Evolutionary conservation across 1,139 yeast genomes (phyloP), one percentile per base, ranked within the genome.

Genomic region (Hyphopichia burtonii): DNA sequence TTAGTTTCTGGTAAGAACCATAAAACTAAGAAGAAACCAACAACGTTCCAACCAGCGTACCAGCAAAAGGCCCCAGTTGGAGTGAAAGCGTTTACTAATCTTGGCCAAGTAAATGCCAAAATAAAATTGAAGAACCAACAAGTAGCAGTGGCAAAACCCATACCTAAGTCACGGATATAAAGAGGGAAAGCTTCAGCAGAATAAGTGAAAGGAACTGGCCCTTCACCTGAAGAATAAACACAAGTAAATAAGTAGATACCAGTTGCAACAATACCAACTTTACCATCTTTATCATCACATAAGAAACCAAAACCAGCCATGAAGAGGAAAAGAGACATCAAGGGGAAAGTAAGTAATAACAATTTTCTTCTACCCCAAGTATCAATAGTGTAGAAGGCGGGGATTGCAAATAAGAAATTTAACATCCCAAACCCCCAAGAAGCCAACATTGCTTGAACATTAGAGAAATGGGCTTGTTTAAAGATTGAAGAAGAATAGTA

Each of bases 121-220:
- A 88, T 70, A 52, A 87, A 86, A 61, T 86, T 86, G 73, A 87
- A 86, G 59, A 86, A 85, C 94, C 96, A 88, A 61, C 89, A 76
- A 15, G 90, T 83, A 20, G 91, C 86, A 25, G 93, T 85, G 16
- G 95, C 96, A 52, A 83, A 72, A 3, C 93, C 83, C 84, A 90
- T 86, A 44, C 96, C 95, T 41, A 87, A 68, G 55, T 89, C 94
- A 66, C 96, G 82, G 47, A 87, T 83, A 55, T 86, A 86, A 51
- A 88, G 73, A 43, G 94, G 91, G 87, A 88, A 41, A 48, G 86
- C 87, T 63, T 88, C 95, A 15, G 96, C 95, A 27, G 94, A 83
- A 59, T 87, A 86, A 2, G 94, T 86, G 69, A 88, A 88, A 7
- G 96, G 95, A 39, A 88, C 95, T 12, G 95, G 96, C 37, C 96